Evolutionary conservation across 2,329 filamentous ascomycete species (phyloP).

Genomic region (Xylaria sp.): DNA sequence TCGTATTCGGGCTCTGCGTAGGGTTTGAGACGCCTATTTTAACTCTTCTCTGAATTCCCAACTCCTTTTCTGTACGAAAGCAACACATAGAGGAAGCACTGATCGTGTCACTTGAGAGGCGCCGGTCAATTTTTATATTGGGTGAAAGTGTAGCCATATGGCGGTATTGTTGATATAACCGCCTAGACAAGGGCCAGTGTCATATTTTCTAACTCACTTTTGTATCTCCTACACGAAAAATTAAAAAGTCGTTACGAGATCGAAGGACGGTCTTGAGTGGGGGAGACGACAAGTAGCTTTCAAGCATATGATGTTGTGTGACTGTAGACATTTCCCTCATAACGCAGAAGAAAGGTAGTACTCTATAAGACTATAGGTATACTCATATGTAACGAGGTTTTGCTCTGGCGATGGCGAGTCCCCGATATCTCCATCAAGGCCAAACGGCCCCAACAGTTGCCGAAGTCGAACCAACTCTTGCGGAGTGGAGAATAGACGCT

Average conservation of each 20-base stretch:
- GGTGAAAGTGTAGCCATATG: not conserved
- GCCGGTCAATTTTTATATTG: not conserved
- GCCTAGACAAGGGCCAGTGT: not conserved
- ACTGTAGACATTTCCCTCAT: conserved; percentile 73
- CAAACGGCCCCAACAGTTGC: conserved; percentile 31
- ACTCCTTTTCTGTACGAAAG: not conserved
- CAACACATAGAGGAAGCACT: not conserved
- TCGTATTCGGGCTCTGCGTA: not conserved
- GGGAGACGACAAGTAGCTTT: not conserved
- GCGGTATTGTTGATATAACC: not conserved
- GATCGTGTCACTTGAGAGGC: not conserved
- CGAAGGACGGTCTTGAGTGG: not conserved
- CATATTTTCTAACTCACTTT: not conserved
- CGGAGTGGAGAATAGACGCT: conserved; percentile 52
- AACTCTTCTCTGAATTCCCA: not conserved
- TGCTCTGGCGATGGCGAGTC: conserved; percentile 28
- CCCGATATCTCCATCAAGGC: not conserved
- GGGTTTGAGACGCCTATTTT: not conserved
- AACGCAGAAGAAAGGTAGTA: conserved; percentile 64
- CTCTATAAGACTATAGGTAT: conserved; percentile 66
- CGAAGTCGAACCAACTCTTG: conserved; percentile 44
- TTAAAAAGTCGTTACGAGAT: not conserved
- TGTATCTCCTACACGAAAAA: not conserved
- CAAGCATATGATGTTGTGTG: not conserved
- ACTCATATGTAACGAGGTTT: conserved; percentile 48